Conservation (phyloP, 1,284 basidiomycete species). For the Ganoderma boninense region DNA sequence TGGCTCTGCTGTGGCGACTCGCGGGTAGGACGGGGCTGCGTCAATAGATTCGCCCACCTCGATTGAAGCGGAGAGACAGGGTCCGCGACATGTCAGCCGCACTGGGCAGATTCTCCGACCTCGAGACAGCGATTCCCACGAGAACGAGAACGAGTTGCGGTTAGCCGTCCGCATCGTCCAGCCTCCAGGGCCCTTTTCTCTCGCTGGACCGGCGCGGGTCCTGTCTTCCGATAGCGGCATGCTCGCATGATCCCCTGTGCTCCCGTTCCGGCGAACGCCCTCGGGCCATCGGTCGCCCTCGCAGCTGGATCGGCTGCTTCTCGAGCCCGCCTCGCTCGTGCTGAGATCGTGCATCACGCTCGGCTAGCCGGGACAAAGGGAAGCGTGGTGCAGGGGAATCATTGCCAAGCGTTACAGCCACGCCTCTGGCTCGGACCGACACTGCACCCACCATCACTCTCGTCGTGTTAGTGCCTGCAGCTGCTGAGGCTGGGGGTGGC, state of each 20-base stretch:
- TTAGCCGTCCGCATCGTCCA: constrained; percentile 10
- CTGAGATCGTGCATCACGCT: constrained; percentile 6
- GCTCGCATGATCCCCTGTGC: constrained; percentile 5
- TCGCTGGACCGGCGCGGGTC: constrained; percentile 7
- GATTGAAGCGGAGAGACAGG: constrained; percentile 19
- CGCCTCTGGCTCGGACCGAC: neutral
- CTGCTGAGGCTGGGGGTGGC: neutral
- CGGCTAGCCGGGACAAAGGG: neutral
- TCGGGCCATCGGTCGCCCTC: constrained; percentile 7
- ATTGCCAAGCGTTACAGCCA: neutral
- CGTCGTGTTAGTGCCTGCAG: neutral
- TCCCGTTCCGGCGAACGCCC: neutral
- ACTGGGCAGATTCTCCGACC: constrained; percentile 21
- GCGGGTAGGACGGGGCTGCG: neutral
- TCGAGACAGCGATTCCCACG: constrained; percentile 17
- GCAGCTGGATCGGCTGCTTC: constrained; percentile 4
- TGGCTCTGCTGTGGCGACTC: neutral
- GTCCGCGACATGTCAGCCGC: constrained; percentile 18
- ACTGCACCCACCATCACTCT: neutral
- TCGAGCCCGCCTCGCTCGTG: constrained; percentile 4
- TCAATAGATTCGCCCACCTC: constrained; percentile 14
- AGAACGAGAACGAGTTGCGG: constrained; percentile 12
- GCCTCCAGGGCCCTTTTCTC: constrained; percentile 6
- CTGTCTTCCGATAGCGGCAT: constrained; percentile 7
- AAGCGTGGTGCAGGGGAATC: constrained; percentile 2